These are phyloP conservation scores for Calonectria honghensis DNA, from an alignment of 2,329 filamentous ascomycete genomes.

Conservation along the genomic window DNA sequence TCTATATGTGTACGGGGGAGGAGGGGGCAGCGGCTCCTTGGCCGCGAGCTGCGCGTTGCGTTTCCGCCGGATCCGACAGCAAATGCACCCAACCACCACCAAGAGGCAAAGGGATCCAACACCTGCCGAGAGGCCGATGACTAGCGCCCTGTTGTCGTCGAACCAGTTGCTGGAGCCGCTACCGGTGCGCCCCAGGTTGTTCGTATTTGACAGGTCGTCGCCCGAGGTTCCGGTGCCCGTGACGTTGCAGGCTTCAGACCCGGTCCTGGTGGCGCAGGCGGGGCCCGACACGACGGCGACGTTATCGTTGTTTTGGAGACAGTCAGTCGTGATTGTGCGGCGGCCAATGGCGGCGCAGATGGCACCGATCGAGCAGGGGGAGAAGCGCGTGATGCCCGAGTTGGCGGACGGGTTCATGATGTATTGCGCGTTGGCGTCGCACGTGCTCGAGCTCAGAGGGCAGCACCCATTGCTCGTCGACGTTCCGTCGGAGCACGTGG, in stretches of 20 bases:
- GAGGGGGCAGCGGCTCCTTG: conserved; percentile 1
- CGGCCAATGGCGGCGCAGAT: conserved; percentile 87
- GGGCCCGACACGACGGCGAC: conserved; percentile 83
- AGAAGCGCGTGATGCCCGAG: conserved; percentile 82
- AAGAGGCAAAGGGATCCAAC: conserved; percentile 2
- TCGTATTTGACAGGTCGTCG: not conserved
- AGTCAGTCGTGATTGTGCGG: conserved; percentile 82
- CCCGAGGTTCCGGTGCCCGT: not conserved
- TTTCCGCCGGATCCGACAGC: conserved; percentile 8
- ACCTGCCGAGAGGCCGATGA: conserved; percentile 11
- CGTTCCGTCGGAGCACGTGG: conserved; percentile 28
- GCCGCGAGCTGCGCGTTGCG: conserved; percentile 29
- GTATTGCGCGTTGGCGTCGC: conserved; percentile 82
- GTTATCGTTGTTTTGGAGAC: conserved; percentile 84
- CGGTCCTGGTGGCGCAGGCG: conserved; percentile 53
- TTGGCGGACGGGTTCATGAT: conserved; percentile 93
- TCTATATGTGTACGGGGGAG: conserved; percentile 5
- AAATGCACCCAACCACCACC: not conserved
- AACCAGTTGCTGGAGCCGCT: conserved; percentile 14
- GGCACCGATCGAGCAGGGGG: conserved; percentile 88
- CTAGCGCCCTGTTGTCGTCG: not conserved
- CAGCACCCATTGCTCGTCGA: conserved; percentile 72
- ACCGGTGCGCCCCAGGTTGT: not conserved
- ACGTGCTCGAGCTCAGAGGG: conserved; percentile 78
- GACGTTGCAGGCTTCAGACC: conserved; percentile 10